A percentile compares a stretch with the other conserved stretches of the same genome.
phyloP scores from a whole-genome alignment of 306 rosid genomes.

The Parietaria judaica region DNA sequence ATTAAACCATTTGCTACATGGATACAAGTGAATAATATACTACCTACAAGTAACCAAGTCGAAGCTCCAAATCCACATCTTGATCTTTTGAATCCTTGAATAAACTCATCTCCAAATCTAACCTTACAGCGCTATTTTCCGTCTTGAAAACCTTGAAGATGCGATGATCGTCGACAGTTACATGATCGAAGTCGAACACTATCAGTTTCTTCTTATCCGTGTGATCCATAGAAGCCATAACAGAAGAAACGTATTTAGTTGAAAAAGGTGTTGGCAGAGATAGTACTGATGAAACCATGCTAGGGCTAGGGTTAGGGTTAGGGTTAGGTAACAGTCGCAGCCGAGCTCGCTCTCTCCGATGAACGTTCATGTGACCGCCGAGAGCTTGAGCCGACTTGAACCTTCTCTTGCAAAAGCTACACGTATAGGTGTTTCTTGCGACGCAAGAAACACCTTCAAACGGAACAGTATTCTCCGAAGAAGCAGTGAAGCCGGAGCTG shows the following conservation, averaged over 20 bases:
- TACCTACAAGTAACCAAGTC: conserved; percentile 43
- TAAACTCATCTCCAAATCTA: conserved; percentile 54
- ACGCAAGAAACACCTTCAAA: conserved; percentile 38
- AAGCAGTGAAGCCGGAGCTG: conserved; percentile 16
- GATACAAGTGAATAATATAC: background rate
- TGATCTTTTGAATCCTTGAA: conserved; percentile 35
- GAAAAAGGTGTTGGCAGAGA: conserved; percentile 39
- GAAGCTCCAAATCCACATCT: conserved; percentile 80
- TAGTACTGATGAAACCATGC: too few species aligned
- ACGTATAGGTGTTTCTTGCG: conserved; percentile 37
- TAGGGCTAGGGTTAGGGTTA: too few species aligned
- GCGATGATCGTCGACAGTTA: background rate
- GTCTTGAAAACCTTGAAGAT: conserved; percentile 24
- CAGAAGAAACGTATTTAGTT: background rate
- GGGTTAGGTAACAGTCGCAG: too few species aligned
- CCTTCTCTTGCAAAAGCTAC: conserved; percentile 79
- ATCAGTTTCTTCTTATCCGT: too few species aligned
- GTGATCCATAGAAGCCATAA: too few species aligned
- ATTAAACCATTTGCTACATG: too few species aligned
- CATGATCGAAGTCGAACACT: too few species aligned
- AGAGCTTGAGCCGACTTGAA: conserved; percentile 66
- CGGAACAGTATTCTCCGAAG: background rate
- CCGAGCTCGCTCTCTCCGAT: conserved; percentile 74
- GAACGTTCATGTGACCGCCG: conserved; percentile 49
- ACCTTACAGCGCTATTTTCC: conserved; percentile 27